Conservation (phyloP, 2,329 filamentous ascomycete genomes). For the Colletotrichum gloeosporioides region DNA sequence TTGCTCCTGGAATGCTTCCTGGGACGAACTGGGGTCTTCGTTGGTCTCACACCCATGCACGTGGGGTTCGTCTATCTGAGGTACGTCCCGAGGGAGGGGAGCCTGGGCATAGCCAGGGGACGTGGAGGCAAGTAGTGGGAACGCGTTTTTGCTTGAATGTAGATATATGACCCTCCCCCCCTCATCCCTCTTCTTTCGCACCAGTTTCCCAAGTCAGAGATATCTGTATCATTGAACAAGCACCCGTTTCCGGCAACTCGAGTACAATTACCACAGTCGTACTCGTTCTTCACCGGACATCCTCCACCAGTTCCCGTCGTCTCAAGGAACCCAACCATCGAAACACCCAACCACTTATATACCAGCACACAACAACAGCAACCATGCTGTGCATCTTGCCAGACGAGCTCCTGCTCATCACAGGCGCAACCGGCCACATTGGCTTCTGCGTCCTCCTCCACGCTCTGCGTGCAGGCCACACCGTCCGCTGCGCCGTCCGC, state of each 20-base stretch:
- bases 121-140: not conserved
- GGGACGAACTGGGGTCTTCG: not conserved
- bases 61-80: constrained; percentile 18
- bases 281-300: not conserved
- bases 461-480: constrained; percentile 30
- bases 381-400: constrained; percentile 15
- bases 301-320: not conserved
- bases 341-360: not conserved
- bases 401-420: constrained; percentile 28
- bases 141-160: not conserved
- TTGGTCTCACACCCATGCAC: not conserved
- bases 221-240: not conserved
- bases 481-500: constrained; percentile 35
- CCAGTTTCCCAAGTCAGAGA: not conserved
- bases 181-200: not conserved
- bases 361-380: not conserved
- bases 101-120: not conserved
- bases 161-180: constrained; percentile 7
- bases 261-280: not conserved
- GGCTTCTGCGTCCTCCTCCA: constrained; percentile 33
- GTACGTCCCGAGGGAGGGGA: not conserved
- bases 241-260: not conserved
- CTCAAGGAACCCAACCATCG: not conserved
- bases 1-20: not conserved
- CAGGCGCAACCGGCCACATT: constrained; percentile 35